Evolutionary conservation across 495 filamentous ascomycete genomes (phyloP), one percentile per base, ranked within the genome.

Genomic region (Trichoderma erinaceum): DNA sequence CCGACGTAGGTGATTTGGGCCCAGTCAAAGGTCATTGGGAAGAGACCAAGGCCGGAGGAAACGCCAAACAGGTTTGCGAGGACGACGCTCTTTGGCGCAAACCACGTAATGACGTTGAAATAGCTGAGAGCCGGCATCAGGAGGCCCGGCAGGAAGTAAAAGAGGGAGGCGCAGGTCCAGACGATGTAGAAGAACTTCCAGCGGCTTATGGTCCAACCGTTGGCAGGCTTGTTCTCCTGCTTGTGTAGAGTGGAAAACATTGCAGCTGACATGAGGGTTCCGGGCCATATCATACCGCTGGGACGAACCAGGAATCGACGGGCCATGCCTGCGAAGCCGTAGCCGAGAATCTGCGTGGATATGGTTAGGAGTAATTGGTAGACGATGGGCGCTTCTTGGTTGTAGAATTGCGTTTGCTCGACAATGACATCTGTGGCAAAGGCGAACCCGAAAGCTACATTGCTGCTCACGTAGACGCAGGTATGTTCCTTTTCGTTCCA

Each of bases 21-120:
- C 93, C 93, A 97, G 78, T 97, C 93, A 69, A 97, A 97, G 0
- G 93, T 97, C 72, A 97, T 72, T 4, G 93, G 87, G 65, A 95
- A 94, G 69, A 97, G 82, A 3, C 92, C 92, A 50, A 96, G 80
- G 27, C 92, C 92, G 3, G 92, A 93, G n/a, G 86, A 79, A 41
- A 93, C 89, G 4, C 92, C 92, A 70, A 96, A 95, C 70, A 95
- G 73, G 73, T 94, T 93, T 29, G 92, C 89, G 41, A 94, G 78
- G 8, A 92, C 85, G 29, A 89, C 86, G 71, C 88, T 93, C 32
- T 89, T 75, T 1, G 93, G 93, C 2, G 89, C 89, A 71, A 97
- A 92, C 93, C 93, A 97, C 27, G 92, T 96, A 65, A 97, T 79
- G 63, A 96, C 90, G 73, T 84, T 95, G 80, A 97, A 97, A 69